Percentiles rank a stretch among this genome's conserved stretches.
Conservation (phyloP, 2,329 filamentous ascomycete species). For the Apiospora saccharicola region DNA sequence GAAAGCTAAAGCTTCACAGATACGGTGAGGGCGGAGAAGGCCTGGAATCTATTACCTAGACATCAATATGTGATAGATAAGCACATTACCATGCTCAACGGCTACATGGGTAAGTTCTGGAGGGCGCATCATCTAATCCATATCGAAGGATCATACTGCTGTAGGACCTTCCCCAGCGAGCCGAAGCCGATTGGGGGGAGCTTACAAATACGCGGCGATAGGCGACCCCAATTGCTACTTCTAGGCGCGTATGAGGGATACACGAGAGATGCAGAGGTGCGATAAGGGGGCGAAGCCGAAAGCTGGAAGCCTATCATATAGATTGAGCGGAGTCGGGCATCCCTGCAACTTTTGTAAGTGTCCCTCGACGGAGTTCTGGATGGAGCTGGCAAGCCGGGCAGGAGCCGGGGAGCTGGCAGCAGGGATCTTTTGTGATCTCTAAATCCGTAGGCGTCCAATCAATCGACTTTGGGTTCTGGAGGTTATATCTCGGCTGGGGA, state of each 20-base stretch:
- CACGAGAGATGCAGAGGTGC: conserved; percentile 1
- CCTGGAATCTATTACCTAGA: background rate
- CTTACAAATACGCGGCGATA: conserved; percentile 11
- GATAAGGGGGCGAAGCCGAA: background rate
- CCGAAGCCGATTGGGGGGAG: conserved; percentile 3
- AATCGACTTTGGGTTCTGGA: no score
- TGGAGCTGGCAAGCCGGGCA: background rate
- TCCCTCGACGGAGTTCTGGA: background rate
- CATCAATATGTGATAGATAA: conserved; percentile 7
- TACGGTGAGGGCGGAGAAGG: conserved; percentile 11
- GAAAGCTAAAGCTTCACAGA: conserved; percentile 3
- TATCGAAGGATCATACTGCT: conserved; percentile 14
- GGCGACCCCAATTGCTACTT: background rate
- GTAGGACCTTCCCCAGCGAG: background rate
- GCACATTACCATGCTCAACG: background rate
- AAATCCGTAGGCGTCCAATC: no score
- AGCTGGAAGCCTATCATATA: background rate
- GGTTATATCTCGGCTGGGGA: no score
- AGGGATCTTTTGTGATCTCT: background rate
- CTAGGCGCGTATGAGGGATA: background rate
- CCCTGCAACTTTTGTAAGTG: background rate
- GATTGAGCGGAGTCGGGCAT: background rate
- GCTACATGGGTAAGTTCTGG: background rate
- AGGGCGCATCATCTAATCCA: background rate
- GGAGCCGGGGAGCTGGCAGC: background rate